A percentile compares a stretch with the other conserved stretches of the same genome.
Evolutionary conservation across 2,329 filamentous ascomycete genomes (phyloP).

Genomic region (Nothophoma quercina): DNA sequence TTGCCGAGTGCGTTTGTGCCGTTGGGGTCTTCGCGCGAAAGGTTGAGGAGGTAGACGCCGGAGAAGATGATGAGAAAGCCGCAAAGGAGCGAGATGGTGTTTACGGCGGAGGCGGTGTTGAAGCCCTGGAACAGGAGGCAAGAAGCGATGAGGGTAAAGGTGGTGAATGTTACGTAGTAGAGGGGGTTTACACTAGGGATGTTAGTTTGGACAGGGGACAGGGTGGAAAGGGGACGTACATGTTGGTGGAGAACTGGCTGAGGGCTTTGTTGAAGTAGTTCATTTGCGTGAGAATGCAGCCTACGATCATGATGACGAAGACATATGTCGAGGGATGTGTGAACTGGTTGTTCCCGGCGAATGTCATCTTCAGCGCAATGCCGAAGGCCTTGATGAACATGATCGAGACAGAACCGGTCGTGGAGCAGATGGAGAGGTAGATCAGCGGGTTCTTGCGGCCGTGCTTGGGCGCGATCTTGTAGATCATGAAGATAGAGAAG

Average conservation of each 20-base stretch:
- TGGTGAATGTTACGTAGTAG: slow-evolving; percentile 98
- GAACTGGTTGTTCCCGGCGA: slow-evolving; percentile 94
- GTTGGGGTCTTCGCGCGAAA: slow-evolving; percentile 91
- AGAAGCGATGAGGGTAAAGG: slow-evolving; percentile 89
- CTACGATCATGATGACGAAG: slow-evolving; percentile 89
- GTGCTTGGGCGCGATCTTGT: slow-evolving; percentile 85
- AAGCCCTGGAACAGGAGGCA: slow-evolving; percentile 97
- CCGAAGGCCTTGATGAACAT: slow-evolving; percentile 99
- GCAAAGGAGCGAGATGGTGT: slow-evolving; percentile 89
- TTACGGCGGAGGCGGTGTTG: slow-evolving; percentile 91
- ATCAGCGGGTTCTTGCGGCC: slow-evolving; percentile 96
- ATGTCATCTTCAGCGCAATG: slow-evolving; percentile 93
- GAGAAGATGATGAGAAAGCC: slow-evolving; percentile 96
- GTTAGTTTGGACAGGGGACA: slow-evolving; percentile 11
- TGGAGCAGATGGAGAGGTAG: slow-evolving; percentile 97
- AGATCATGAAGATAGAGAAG: slow-evolving; percentile 95
- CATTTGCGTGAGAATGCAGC: slow-evolving; percentile 99
- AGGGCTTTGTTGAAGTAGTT: slow-evolving; percentile 99
- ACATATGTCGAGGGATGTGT: slow-evolving; percentile 94
- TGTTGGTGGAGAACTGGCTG: slow-evolving; percentile 95
- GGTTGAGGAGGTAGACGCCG: slow-evolving; percentile 92
- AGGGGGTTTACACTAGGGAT: slow-evolving; percentile 82
- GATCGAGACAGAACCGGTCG: slow-evolving; percentile 94
- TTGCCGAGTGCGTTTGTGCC: slow-evolving; percentile 68
- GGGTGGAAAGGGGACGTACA: slow-evolving; percentile 71